phyloP scores from a whole-genome alignment of 306 rosid species.

The Echinosophora koreensis region DNA sequence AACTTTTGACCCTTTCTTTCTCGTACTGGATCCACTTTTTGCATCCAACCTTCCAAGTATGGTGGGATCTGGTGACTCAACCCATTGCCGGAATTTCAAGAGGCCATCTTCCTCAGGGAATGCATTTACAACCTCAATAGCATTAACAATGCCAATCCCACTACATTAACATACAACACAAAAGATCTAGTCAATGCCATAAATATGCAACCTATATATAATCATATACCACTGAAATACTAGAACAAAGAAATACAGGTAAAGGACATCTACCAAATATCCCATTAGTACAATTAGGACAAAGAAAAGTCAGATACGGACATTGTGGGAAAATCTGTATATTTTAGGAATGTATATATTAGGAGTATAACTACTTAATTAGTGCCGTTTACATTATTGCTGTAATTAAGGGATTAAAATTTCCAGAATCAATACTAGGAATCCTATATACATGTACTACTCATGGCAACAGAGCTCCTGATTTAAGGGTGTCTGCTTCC shows the following conservation, averaged over 20 bases:
- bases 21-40: slow-evolving; percentile 55
- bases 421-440: too few species aligned
- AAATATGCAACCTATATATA: slow-evolving; percentile 23
- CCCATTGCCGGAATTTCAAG: slow-evolving; percentile 80
- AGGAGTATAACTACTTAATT: too few species aligned
- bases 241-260: slow-evolving; percentile 28
- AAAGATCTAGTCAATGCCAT: slow-evolving; percentile 41
- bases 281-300: background rate
- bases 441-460: too few species aligned
- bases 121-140: slow-evolving; percentile 91
- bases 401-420: too few species aligned
- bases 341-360: too few species aligned
- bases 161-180: slow-evolving; percentile 56
- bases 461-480: too few species aligned
- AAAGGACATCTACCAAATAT: slow-evolving; percentile 21
- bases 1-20: slow-evolving; percentile 64
- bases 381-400: too few species aligned
- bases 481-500: too few species aligned
- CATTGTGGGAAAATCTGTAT: too few species aligned
- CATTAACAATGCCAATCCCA: slow-evolving; percentile 98
- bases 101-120: slow-evolving; percentile 95
- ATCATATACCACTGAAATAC: slow-evolving; percentile 31
- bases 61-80: slow-evolving; percentile 97
- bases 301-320: slow-evolving; percentile 22
- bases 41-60: slow-evolving; percentile 72